Percentiles rank a stretch among this genome's conserved stretches.
phyloP scores from a whole-genome alignment of 2,329 filamentous ascomycete species.

The Drechslera avenae region DNA sequence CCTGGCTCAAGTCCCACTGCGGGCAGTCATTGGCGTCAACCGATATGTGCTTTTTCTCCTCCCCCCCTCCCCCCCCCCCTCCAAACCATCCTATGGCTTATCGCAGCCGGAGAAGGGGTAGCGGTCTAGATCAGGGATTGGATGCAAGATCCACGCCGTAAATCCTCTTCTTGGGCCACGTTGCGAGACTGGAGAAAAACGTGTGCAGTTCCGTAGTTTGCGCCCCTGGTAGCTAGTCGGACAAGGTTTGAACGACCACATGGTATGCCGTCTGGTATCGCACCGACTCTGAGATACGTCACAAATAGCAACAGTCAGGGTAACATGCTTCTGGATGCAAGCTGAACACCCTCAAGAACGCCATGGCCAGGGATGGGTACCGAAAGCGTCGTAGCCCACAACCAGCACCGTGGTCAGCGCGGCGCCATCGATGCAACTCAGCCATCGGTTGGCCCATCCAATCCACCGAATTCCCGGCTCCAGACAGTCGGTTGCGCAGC shows the following conservation, averaged over 20 bases:
- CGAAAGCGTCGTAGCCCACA: slow-evolving; percentile 31
- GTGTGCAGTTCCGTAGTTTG: neutral
- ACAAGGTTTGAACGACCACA: neutral
- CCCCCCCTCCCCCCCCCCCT: too few species aligned
- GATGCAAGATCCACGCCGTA: slow-evolving; percentile 5
- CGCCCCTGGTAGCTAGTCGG: neutral
- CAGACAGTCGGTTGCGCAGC: slow-evolving; percentile 37
- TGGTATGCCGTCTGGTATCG: neutral
- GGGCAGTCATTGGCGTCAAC: slow-evolving; percentile 15
- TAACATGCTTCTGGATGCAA: neutral
- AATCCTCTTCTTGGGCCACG: neutral
- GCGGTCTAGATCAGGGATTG: neutral
- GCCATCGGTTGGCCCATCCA: slow-evolving; percentile 35
- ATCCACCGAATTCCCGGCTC: slow-evolving; percentile 35
- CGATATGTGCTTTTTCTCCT: slow-evolving; percentile 11
- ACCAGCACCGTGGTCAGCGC: slow-evolving; percentile 36
- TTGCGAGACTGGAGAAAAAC: neutral
- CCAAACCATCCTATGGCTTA: slow-evolving; percentile 7
- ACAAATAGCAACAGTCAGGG: neutral
- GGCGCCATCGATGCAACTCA: slow-evolving; percentile 30
- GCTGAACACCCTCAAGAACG: slow-evolving; percentile 7
- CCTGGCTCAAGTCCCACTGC: slow-evolving; percentile 8
- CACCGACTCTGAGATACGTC: slow-evolving; percentile 4
- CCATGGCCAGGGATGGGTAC: slow-evolving; percentile 16
- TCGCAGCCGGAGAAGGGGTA: slow-evolving; percentile 3